phyloP scores from a whole-genome alignment of 2,329 filamentous ascomycete genomes.

The Trichoderma harzianum region DNA sequence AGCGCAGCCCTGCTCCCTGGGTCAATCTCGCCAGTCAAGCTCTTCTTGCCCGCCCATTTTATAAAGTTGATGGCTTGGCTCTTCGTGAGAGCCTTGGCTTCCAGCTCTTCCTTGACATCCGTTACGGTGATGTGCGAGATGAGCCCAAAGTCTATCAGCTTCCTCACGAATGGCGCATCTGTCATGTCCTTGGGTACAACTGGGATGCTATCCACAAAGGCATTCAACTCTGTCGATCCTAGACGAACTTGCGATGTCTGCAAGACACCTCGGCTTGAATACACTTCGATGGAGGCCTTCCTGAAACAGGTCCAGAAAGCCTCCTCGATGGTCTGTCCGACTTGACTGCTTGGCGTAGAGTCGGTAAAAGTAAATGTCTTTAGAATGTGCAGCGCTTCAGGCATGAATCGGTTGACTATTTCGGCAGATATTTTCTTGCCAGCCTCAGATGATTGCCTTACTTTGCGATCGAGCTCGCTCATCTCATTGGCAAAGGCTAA shows the following conservation, averaged over 20 bases:
- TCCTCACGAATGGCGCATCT: slow-evolving; percentile 70
- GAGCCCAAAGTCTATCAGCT: slow-evolving; percentile 78
- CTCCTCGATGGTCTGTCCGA: slow-evolving; percentile 86
- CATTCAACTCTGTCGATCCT: slow-evolving; percentile 59
- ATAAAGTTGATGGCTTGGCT: slow-evolving; percentile 79
- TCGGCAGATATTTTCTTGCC: slow-evolving; percentile 56
- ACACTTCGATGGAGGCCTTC: slow-evolving; percentile 77
- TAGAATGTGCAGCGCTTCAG: slow-evolving; percentile 76
- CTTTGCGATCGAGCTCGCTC: slow-evolving; percentile 64
- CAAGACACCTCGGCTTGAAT: slow-evolving; percentile 83
- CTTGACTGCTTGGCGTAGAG: slow-evolving; percentile 81
- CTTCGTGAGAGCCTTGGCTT: slow-evolving; percentile 74
- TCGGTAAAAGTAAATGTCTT: slow-evolving; percentile 86
- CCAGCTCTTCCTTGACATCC: slow-evolving; percentile 81
- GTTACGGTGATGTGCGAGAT: slow-evolving; percentile 83
- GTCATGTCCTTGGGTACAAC: slow-evolving; percentile 76
- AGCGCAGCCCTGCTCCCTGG: slow-evolving; percentile 62
- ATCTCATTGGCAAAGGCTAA: slow-evolving; percentile 88
- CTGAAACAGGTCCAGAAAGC: slow-evolving; percentile 93
- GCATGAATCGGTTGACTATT: slow-evolving; percentile 65
- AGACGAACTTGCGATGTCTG: slow-evolving; percentile 81
- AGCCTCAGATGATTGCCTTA: slow-evolving; percentile 46
- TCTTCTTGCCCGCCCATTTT: slow-evolving; percentile 74
- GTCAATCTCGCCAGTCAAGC: slow-evolving; percentile 70
- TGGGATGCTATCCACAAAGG: slow-evolving; percentile 85